A percentile compares a stretch with the other conserved stretches of the same genome.
Conservation (phyloP, 441 rosid species). For the Gossypium lobatum region DNA sequence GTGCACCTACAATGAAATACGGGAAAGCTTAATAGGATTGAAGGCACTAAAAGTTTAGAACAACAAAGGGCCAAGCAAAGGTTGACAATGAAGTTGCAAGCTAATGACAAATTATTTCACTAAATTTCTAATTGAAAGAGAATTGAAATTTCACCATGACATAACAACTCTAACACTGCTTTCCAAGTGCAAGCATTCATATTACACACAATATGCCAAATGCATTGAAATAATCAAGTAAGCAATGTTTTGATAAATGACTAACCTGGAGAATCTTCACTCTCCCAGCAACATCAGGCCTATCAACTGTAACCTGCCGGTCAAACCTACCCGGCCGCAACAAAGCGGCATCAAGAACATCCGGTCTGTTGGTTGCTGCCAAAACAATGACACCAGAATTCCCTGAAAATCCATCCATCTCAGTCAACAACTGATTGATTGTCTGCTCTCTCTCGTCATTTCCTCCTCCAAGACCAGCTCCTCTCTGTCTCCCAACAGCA, state of each 20-base stretch:
- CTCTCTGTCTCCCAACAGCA: conserved; percentile 91
- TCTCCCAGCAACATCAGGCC: conserved; percentile 95
- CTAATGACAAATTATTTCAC: no score
- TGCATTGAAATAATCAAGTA: background rate
- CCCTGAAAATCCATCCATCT: conserved; percentile 90
- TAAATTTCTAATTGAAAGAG: no score
- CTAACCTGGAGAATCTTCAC: conserved; percentile 82
- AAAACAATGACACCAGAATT: conserved; percentile 83
- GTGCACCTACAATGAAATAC: conserved; percentile 76
- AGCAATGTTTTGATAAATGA: background rate
- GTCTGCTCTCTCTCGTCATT: conserved; percentile 91
- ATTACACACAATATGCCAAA: background rate
- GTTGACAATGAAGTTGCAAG: background rate
- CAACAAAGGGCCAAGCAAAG: background rate
- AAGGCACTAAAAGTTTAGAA: no score
- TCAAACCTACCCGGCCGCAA: conserved; percentile 86
- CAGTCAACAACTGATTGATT: conserved; percentile 77
- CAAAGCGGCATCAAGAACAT: conserved; percentile 81
- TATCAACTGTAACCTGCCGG: conserved; percentile 76
- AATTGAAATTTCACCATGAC: no score
- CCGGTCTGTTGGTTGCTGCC: conserved; percentile 85
- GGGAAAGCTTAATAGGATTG: background rate
- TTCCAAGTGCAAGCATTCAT: background rate
- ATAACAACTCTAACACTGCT: no score
- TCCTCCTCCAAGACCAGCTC: conserved; percentile 91